These are phyloP conservation scores for Fusarium oligoseptatum DNA, from an alignment of 2,329 filamentous ascomycete species.

Conservation along the genomic window DNA sequence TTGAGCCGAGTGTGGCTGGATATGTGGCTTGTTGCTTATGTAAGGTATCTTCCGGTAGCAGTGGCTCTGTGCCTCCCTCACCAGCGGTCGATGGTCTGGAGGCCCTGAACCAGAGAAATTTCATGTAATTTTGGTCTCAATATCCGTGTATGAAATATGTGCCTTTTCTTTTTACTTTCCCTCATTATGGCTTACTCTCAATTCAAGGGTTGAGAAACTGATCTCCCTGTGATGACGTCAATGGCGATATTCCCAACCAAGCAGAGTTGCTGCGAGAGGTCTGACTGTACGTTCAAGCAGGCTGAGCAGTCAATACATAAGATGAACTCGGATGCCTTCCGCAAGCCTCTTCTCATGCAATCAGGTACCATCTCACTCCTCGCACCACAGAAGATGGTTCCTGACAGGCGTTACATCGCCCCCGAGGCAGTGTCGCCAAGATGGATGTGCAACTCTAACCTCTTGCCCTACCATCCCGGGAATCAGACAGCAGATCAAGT, in stretches of 20 bases:
- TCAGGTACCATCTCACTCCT: neutral
- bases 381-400: neutral
- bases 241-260: neutral
- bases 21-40: conserved; percentile 11
- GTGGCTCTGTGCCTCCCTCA: neutral
- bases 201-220: neutral
- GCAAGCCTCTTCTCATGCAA: neutral
- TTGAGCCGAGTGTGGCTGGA: conserved; percentile 21
- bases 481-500: neutral
- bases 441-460: neutral
- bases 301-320: neutral
- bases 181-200: neutral
- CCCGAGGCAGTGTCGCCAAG: neutral
- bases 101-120: neutral
- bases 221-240: neutral
- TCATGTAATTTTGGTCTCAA: neutral
- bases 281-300: neutral
- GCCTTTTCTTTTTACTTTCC: neutral
- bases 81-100: neutral
- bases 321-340: neutral
- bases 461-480: neutral
- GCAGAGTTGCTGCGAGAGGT: neutral
- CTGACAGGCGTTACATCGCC: neutral
- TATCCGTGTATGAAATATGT: neutral
- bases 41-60: neutral